Evolutionary conservation across 208 protist genomes (phyloP), one percentile per base, ranked within the genome.

Genomic region (Trypanosoma melophagium): DNA sequence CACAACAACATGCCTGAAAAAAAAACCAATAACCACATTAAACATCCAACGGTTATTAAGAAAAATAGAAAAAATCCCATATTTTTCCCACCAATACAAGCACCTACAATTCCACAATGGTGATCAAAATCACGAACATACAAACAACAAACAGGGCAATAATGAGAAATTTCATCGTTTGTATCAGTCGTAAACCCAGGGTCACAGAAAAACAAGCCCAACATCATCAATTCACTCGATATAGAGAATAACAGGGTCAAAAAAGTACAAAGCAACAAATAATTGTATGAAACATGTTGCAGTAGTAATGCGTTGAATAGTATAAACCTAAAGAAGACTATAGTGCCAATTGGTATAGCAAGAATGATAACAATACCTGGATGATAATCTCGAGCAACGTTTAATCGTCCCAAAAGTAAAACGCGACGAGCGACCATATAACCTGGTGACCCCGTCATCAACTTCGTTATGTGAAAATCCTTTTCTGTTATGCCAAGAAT

Each of bases 121-220:
- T 96, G 91, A 61, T 96, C 91, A 56, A 85, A 96, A 44, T 84
- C 81, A 12, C 79, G 58, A 24, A 96, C 81, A 14, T 69, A 71
- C n/a, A 79, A 14, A 10, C 60, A 47, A 56, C 87, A 93, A 0
- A 79, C 40, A 35, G 71, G 74, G 50, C 87, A 93, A 1, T 31
- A 60, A 60, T 86, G 78, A 41, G 65, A 54, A 12, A 45, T 54
- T 4, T 71, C 71, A 40, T 68, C 54, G 10, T 63, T 61, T 0
- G 40, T 56, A 14, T 66, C 56, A 9, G 17, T 14, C 40, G 76
- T 66, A 49, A 87, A 79, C 16, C 87, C 87, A 4, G 87, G 83
- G 52, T 93, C 81, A 24, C 67, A 47, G 2, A 80, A 57, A 63
- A 71, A 59, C n/a, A 71, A 50, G 9, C 9, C 7, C 5, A 65